A percentile compares a stretch with the other conserved stretches of the same genome.
These are phyloP conservation scores for Juglanconis sp. DNA, from an alignment of 2,329 filamentous ascomycete species.

Conservation along the genomic window DNA sequence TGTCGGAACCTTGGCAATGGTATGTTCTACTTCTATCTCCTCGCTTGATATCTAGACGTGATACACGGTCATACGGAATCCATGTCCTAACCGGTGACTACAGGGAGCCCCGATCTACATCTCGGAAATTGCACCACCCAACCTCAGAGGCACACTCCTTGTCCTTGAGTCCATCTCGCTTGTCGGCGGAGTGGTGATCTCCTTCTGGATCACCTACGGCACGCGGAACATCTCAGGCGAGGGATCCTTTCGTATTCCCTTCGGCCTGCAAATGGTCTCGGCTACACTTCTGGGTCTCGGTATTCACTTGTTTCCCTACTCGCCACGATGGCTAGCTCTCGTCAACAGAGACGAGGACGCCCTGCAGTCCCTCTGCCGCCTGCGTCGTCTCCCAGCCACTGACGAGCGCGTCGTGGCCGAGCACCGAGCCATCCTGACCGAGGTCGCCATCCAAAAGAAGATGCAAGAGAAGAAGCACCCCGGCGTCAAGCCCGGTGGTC, in stretches of 20 bases:
- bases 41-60: not conserved
- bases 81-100: not conserved
- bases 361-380: not conserved
- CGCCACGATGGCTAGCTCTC: conserved; percentile 16
- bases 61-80: not conserved
- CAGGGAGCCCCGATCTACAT: conserved; percentile 28
- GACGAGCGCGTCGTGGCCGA: conserved; percentile 18
- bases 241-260: conserved; percentile 36
- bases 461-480: conserved; percentile 5
- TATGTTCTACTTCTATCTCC: not conserved
- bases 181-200: conserved; percentile 49
- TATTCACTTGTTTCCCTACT: conserved; percentile 30
- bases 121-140: conserved; percentile 33
- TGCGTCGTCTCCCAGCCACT: conserved; percentile 1
- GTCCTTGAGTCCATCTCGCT: conserved; percentile 50
- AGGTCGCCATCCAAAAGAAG: conserved; percentile 27
- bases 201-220: conserved; percentile 54
- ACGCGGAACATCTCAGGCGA: conserved; percentile 40
- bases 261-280: conserved; percentile 36
- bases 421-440: conserved; percentile 17
- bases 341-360: conserved; percentile 10
- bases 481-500: not conserved
- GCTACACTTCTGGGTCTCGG: conserved; percentile 33
- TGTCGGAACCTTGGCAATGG: conserved; percentile 29
- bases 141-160: conserved; percentile 38